These are phyloP conservation scores for Bryopsis sp. DNA, from an alignment of 139 green algal species.

Conservation along the genomic window DNA sequence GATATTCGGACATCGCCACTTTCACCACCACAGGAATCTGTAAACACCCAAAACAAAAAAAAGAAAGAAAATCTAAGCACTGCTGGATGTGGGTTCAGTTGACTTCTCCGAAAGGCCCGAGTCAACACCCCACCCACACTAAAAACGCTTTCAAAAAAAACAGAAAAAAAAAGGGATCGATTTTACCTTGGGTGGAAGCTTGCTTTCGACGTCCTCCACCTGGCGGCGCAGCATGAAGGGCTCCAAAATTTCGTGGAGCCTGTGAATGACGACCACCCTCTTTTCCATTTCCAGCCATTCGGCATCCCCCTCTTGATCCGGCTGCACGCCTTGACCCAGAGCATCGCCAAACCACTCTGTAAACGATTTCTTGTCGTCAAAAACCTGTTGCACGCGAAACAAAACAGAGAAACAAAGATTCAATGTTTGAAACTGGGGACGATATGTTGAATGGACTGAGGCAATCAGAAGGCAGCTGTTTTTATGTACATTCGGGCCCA, in stretches of 20 bases:
- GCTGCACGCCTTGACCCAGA: slow-evolving; percentile 27
- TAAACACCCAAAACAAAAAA: slow-evolving; percentile 8
- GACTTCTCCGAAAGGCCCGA: too few relatives aligned
- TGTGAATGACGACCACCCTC: slow-evolving; percentile 69
- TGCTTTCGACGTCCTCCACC: slow-evolving; percentile 42
- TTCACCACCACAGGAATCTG: slow-evolving; percentile 33
- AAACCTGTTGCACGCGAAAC: too few relatives aligned
- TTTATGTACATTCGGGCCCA: too few relatives aligned
- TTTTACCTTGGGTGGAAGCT: slow-evolving; percentile 48
- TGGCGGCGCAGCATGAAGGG: slow-evolving; percentile 95
- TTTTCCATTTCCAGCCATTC: slow-evolving; percentile 80
- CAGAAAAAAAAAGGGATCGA: too few relatives aligned
- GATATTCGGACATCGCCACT: slow-evolving; percentile 21
- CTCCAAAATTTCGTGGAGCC: slow-evolving; percentile 72
- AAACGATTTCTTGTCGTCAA: slow-evolving; percentile 89
- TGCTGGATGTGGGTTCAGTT: not conserved
- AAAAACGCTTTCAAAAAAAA: too few relatives aligned
- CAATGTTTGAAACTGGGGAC: too few relatives aligned
- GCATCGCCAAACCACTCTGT: slow-evolving; percentile 75
- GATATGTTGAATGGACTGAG: too few relatives aligned
- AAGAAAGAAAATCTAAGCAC: slow-evolving; percentile 9
- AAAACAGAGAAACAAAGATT: too few relatives aligned
- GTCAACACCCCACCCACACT: too few relatives aligned
- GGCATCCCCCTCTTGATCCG: slow-evolving; percentile 19
- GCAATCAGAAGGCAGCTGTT: too few relatives aligned